Conservation (phyloP, 129 eudicot genomes). For the Ambrosia artemisiifolia region DNA sequence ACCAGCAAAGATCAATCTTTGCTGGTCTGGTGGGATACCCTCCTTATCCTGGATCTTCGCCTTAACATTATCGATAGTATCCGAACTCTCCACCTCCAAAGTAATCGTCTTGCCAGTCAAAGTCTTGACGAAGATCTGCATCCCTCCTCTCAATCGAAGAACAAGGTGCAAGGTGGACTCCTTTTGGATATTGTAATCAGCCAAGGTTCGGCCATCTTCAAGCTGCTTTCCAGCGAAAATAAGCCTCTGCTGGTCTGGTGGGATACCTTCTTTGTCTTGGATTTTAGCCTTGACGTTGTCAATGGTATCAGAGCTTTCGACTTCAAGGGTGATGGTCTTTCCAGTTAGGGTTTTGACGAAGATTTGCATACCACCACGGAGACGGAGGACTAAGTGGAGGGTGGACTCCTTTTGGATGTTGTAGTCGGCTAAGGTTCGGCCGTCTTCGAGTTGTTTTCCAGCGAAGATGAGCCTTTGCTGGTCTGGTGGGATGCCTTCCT, state of each 20-base stretch:
- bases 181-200: constrained; percentile 4
- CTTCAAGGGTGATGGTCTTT: background rate
- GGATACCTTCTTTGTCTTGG: background rate
- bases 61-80: constrained; percentile 39
- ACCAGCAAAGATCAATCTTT: constrained; percentile 34
- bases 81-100: constrained; percentile 31
- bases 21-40: constrained; percentile 45
- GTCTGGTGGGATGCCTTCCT: constrained; percentile 9
- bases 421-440: constrained; percentile 1
- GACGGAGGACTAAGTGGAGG: background rate
- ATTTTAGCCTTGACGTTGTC: background rate
- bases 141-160: background rate
- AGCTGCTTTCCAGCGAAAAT: constrained; percentile 7
- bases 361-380: background rate
- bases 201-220: background rate
- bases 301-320: background rate
- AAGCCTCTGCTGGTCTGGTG: constrained; percentile 1
- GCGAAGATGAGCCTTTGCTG: constrained; percentile 9
- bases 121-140: constrained; percentile 40
- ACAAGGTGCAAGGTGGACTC: background rate
- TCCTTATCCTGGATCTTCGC: constrained; percentile 46
- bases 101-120: constrained; percentile 42
- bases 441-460: constrained; percentile 12
- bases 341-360: background rate
- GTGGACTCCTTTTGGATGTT: constrained; percentile 18